phyloP scores from a whole-genome alignment of 371 early-diverging fungal species.

The Mucor circinelloides region DNA sequence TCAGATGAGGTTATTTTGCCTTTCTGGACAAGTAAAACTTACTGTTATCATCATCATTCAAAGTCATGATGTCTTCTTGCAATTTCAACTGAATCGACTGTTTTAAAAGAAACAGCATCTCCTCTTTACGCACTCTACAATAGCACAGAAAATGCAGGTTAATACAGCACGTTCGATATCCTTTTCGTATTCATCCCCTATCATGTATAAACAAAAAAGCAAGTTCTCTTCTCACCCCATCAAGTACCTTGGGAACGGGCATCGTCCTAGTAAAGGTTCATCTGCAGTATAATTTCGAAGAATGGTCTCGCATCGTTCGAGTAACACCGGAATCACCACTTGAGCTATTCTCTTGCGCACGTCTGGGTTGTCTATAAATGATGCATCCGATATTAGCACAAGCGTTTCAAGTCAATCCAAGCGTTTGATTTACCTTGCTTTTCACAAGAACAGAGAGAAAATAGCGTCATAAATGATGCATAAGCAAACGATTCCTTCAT shows the following conservation, averaged over 20 bases:
- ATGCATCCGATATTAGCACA: not conserved
- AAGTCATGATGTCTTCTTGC: conserved; percentile 46
- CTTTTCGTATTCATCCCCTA: not conserved
- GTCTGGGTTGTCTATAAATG: conserved; percentile 1
- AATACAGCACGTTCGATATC: not conserved
- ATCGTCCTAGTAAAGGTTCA: conserved; percentile 71
- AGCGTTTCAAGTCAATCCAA: not conserved
- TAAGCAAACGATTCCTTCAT: conserved; percentile 76
- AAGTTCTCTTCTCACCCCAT: conserved; percentile 43
- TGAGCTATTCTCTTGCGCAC: conserved; percentile 67
- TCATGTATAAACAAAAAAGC: conserved; percentile 6
- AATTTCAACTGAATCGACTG: conserved; percentile 66
- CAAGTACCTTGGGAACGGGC: conserved; percentile 80
- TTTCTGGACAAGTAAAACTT: conserved; percentile 12
- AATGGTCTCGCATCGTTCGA: conserved; percentile 70
- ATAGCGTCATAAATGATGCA: conserved; percentile 65
- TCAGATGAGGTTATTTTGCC: conserved; percentile 12
- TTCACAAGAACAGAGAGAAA: conserved; percentile 64
- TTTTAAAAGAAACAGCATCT: conserved; percentile 69
- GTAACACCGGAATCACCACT: conserved; percentile 69
- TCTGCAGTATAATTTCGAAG: conserved; percentile 74
- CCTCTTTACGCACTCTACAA: conserved; percentile 72
- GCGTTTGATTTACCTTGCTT: conserved; percentile 39
- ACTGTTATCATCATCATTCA: conserved; percentile 20
- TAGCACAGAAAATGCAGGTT: not conserved